phyloP scores from a whole-genome alignment of 2,329 filamentous ascomycete genomes.

The Clarireedia paspali region DNA sequence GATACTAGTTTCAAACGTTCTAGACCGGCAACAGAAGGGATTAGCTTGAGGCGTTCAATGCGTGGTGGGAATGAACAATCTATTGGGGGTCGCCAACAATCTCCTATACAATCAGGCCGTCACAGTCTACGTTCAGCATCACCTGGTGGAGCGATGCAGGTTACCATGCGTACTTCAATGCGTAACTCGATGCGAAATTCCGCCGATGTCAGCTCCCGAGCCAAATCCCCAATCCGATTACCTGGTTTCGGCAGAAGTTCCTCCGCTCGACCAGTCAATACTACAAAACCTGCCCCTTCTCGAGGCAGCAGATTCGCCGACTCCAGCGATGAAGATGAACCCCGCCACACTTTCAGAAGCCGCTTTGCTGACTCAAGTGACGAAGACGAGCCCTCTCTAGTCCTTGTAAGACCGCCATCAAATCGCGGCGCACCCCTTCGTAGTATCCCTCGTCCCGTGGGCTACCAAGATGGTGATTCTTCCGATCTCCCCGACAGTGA shows the following conservation, averaged over 20 bases:
- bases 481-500: constrained; percentile 55
- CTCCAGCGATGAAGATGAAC: constrained; percentile 30
- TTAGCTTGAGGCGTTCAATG: constrained; percentile 69
- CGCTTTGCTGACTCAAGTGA: constrained; percentile 58
- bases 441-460: constrained; percentile 37
- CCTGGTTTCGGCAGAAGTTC: constrained; percentile 21
- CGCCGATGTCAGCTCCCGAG: constrained; percentile 19
- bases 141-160: constrained; percentile 44
- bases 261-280: constrained; percentile 11
- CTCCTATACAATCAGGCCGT: constrained; percentile 43
- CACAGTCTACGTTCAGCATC: constrained; percentile 67
- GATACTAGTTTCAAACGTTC: constrained; percentile 76
- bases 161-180: constrained; percentile 30
- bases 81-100: constrained; percentile 26
- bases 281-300: constrained; percentile 12
- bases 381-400: constrained; percentile 34
- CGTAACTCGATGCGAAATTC: constrained; percentile 29
- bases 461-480: constrained; percentile 50
- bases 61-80: constrained; percentile 35
- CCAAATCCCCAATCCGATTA: constrained; percentile 15
- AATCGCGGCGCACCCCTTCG: constrained; percentile 33
- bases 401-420: constrained; percentile 7
- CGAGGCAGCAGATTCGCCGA: constrained; percentile 27
- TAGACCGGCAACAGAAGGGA: constrained; percentile 41
- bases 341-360: constrained; percentile 32